Evolutionary conservation across 495 filamentous ascomycete species (phyloP), one percentile per base, ranked within the genome.

Genomic region (Penicillium daleae): DNA sequence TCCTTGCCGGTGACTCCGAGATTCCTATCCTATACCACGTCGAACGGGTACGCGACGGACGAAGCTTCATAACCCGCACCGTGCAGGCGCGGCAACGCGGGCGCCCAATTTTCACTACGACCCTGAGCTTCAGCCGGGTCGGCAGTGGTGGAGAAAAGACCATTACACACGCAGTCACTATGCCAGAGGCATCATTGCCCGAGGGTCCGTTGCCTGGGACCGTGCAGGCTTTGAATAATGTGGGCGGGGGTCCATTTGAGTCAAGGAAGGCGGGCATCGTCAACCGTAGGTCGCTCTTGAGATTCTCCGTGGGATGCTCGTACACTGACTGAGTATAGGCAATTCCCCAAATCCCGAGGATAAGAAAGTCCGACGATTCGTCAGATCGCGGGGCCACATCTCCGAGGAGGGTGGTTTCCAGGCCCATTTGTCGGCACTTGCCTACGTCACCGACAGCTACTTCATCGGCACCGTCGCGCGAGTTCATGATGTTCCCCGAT

Each of bases 1-100:
- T 99, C 39, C 88, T 98, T 2, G 92, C 92, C 12, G 95, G 94
- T 31, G 88, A 93, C 71, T 80, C 87, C 8, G 85, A 89, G 42
- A 87, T 96, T 37, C 94, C 95, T 5, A 90, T 99, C 64, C 78
- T 97, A 58, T 99, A 92, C 71, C 88, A 96, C 70, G 95, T 99
- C 32, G 94, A 97, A 78, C 86, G 88, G 52, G 91, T 98, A 33
- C 89, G 95, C 58, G 90, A 93, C 63, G 95, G 95, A n/a, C 84
- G 87, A 56, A 93, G 90, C 57, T 99, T 93, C 74, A 86, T 91
- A 49, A 97, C 95, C n/a, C 83, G 95, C 46, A 97, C 93, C 32
- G 95, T 99, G 26, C 93, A 99, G 73, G 95, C 95, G 57, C 81
- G 91, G 52, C 95, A 99, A 76, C 82, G 86, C 57, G 95, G 92